Evolutionary conservation across 2,329 filamentous ascomycete genomes (phyloP).

Genomic region (Nigrospora sphaerica): DNA sequence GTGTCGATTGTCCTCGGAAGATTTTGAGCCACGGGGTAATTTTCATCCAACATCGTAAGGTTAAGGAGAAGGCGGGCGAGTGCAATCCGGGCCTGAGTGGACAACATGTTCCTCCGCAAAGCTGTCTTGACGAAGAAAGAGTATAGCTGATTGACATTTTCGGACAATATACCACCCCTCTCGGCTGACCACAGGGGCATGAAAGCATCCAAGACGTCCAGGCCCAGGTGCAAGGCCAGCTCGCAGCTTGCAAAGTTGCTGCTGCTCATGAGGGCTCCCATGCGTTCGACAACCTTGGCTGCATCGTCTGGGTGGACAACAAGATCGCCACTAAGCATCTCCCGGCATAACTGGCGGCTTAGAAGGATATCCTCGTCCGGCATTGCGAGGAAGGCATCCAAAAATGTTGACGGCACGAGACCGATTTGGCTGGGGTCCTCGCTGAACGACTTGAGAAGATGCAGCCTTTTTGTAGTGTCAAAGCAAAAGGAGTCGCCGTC

Average conservation of each 20-base stretch:
- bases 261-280: conserved; percentile 44
- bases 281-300: conserved; percentile 37
- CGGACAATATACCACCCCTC: conserved; percentile 51
- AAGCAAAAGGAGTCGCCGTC: conserved; percentile 39
- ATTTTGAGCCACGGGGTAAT: conserved; percentile 55
- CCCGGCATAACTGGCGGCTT: conserved; percentile 40
- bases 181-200: conserved; percentile 53
- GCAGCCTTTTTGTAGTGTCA: conserved; percentile 38
- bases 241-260: conserved; percentile 68
- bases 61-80: conserved; percentile 64
- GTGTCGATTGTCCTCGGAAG: conserved; percentile 59
- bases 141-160: conserved; percentile 69
- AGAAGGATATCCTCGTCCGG: conserved; percentile 46
- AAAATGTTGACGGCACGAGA: conserved; percentile 40
- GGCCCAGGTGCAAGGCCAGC: conserved; percentile 57
- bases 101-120: conserved; percentile 62
- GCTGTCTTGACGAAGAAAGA: conserved; percentile 64
- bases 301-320: conserved; percentile 40
- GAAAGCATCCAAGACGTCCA: conserved; percentile 61
- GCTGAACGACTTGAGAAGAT: conserved; percentile 35
- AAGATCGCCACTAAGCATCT: conserved; percentile 48
- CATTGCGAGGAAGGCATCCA: conserved; percentile 42
- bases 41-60: conserved; percentile 59
- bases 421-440: conserved; percentile 37
- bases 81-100: conserved; percentile 58